These are phyloP conservation scores for Globisporangium spinosum DNA, from an alignment of 352 stramenopile genomes.

Conservation along the genomic window DNA sequence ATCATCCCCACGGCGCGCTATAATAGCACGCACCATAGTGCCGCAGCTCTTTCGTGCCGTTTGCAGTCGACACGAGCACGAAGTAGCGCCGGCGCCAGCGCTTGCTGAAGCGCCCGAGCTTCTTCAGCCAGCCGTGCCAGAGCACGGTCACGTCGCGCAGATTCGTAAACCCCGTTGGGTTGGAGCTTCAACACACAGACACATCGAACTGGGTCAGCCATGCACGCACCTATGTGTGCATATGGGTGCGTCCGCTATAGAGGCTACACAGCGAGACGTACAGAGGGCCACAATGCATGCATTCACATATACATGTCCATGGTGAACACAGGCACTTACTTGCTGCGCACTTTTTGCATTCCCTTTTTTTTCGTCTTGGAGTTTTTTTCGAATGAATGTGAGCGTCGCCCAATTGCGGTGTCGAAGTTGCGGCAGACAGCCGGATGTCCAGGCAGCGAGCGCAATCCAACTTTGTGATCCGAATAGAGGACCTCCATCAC, in stretches of 20 bases:
- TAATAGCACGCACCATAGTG: conserved; percentile 46
- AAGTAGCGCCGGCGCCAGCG: conserved; percentile 78
- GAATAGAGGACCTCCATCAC: no score
- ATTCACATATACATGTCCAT: background rate
- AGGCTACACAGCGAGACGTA: conserved; percentile 3
- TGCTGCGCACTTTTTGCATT: conserved; percentile 53
- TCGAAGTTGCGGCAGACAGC: conserved; percentile 5
- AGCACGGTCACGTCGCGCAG: conserved; percentile 62
- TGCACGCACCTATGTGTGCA: background rate
- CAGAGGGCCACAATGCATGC: background rate
- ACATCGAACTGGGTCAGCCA: background rate
- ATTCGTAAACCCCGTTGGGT: conserved; percentile 43
- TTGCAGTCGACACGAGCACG: conserved; percentile 62
- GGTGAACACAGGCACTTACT: conserved; percentile 25
- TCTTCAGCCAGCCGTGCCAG: conserved; percentile 84
- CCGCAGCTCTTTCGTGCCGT: conserved; percentile 69
- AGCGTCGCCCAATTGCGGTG: background rate
- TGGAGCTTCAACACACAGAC: conserved; percentile 29
- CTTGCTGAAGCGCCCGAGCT: conserved; percentile 80
- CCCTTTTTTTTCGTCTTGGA: background rate
- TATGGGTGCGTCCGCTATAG: background rate
- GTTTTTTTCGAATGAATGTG: conserved; percentile 5
- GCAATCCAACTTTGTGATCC: no score
- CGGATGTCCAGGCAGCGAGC: no score
- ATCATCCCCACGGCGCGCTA: background rate